Evolutionary conservation across 176 grass and related monocot species (phyloP), one percentile per base, ranked within the genome.

Genomic region (Luzula sylvatica): DNA sequence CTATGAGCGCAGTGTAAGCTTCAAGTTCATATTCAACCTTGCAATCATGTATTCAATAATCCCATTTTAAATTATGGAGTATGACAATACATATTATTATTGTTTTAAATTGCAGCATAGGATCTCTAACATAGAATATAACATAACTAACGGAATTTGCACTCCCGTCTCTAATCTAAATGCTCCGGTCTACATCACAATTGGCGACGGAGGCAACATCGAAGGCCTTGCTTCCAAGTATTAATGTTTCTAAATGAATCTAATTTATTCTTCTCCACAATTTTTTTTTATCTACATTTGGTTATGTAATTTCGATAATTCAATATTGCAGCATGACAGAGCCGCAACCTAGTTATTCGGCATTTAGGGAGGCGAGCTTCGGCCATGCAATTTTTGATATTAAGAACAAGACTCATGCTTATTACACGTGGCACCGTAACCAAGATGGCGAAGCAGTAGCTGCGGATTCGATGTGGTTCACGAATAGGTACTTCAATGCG

Each of bases 361-460:
- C 67, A 9, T 88, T 83, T 46, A 67, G 79, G 41, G 85, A 88
- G 68, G 75, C 75, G 0, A 88, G 79, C 71, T 88, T 73, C 27
- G 85, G 85, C 0, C 83, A 88, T 15, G 83, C 78, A 0, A 71
- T 73, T 21, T 73, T 82, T 7, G 61, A 88, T 3, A 82, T 88
- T 42, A 82, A 67, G 65, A 87, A 87, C 48, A 46, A 62, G 27
- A 88, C 78, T 3, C 84, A 83, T 18, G 84, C 84, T 0, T 76
- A 72, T 38, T 83, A 76, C 53, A 69, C 41, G 50, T 88, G 84
- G 84, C 78, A 83, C 61, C 70, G 71, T 15, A 88, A 88, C 71
- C 45, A 79, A 35, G 79, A 83, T 2, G 84, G 79, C 11, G 5
- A 72, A 45, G 76, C 72, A 18, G 79, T 79, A 25, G 70, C 72